Evolutionary conservation across 2,329 filamentous ascomycete genomes (phyloP).

Genomic region (Penicillium sumatraense): DNA sequence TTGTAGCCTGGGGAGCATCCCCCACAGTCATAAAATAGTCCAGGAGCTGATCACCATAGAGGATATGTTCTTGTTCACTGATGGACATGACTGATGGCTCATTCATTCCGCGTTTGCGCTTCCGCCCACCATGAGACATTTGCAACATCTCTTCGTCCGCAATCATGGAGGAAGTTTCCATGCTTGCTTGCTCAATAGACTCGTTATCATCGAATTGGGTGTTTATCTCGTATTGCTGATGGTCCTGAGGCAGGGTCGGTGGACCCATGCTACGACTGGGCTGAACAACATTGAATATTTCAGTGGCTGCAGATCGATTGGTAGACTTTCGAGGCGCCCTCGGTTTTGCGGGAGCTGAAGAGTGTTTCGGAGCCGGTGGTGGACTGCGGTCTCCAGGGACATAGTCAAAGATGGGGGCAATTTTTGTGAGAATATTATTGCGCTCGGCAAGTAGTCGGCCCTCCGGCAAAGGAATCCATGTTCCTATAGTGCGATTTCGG

Average conservation of each 20-base stretch:
- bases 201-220: constrained; percentile 73
- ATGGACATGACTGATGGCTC: constrained; percentile 60
- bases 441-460: constrained; percentile 82
- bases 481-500: constrained; percentile 60
- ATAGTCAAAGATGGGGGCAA: constrained; percentile 88
- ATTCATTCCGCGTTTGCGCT: constrained; percentile 76
- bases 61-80: constrained; percentile 80
- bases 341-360: constrained; percentile 70
- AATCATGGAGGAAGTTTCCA: constrained; percentile 82
- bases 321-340: constrained; percentile 71
- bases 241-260: constrained; percentile 51
- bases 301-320: constrained; percentile 53
- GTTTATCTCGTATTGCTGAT: constrained; percentile 67
- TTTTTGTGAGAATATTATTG: constrained; percentile 82
- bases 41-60: constrained; percentile 90
- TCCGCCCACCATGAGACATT: constrained; percentile 66
- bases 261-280: constrained; percentile 40
- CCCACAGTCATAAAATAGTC: constrained; percentile 94
- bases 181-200: constrained; percentile 79
- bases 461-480: constrained; percentile 88
- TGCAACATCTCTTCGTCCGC: constrained; percentile 81
- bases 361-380: constrained; percentile 90
- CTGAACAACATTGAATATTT: constrained; percentile 38
- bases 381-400: constrained; percentile 83
- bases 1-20: constrained; percentile 69